A percentile compares a stretch with the other conserved stretches of the same genome.
Evolutionary conservation across 768 basidiomycete genomes (phyloP).

Genomic region (Russula brevipes): DNA sequence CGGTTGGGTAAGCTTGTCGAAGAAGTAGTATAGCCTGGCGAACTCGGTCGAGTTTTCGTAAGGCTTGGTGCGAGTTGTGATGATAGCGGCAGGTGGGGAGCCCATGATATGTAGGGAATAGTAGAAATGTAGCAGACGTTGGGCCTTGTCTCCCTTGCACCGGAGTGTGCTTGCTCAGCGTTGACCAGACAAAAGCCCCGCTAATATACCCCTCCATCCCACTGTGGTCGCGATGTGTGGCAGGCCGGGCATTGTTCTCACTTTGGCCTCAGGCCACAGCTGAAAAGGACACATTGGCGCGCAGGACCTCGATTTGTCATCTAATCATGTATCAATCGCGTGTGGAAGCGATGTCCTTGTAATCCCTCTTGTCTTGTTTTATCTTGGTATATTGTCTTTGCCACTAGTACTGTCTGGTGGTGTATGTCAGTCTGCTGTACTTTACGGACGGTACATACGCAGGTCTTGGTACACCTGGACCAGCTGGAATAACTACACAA

Average conservation of each 20-base stretch:
- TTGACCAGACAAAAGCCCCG: not conserved
- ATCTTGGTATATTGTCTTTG: not conserved
- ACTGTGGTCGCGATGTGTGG: slow-evolving; percentile 11
- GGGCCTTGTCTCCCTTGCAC: slow-evolving; percentile 1
- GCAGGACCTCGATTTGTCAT: not conserved
- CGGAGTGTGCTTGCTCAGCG: not conserved
- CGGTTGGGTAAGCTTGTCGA: slow-evolving; percentile 23
- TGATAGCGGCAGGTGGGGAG: not conserved
- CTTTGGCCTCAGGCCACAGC: slow-evolving; percentile 5
- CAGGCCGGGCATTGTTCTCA: slow-evolving; percentile 14
- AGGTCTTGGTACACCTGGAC: not conserved
- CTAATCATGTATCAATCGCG: not conserved
- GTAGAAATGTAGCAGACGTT: not conserved
- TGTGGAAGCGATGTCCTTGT: no score
- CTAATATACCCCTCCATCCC: slow-evolving; percentile 9
- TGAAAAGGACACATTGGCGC: slow-evolving; percentile 5
- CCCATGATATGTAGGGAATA: slow-evolving; percentile 2
- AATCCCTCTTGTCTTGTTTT: not conserved
- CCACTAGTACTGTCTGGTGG: not conserved
- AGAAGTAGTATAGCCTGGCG: slow-evolving; percentile 25
- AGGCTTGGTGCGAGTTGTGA: not conserved
- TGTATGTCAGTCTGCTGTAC: not conserved
- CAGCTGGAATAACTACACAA: not conserved
- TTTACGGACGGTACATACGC: not conserved
- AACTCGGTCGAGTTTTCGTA: slow-evolving; percentile 24